phyloP scores from a whole-genome alignment of 225 moss, liverwort and hornwort species.

The Pleurozium schreberi region DNA sequence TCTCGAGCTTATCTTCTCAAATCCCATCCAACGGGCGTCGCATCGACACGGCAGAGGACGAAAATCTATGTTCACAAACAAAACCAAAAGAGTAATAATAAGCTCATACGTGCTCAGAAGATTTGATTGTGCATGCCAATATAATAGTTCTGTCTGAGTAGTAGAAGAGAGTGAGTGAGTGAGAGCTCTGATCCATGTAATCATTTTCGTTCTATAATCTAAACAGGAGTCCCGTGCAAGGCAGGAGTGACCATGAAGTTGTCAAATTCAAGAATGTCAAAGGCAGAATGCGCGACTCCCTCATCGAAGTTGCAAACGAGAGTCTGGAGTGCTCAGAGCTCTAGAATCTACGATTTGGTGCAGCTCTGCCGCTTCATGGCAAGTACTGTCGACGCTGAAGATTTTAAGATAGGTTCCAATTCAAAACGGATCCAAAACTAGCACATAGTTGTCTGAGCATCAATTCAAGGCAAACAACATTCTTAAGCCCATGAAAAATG shows the following conservation, averaged over 20 bases:
- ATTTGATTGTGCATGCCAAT: neutral
- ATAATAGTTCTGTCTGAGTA: neutral
- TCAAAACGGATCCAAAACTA: neutral
- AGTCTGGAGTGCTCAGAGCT: conserved; percentile 9
- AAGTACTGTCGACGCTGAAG: neutral
- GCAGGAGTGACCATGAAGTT: neutral
- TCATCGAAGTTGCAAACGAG: conserved; percentile 1
- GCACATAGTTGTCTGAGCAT: neutral
- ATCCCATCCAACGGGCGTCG: neutral
- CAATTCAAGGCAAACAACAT: neutral
- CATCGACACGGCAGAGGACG: neutral
- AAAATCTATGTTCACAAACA: neutral
- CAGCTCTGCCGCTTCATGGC: neutral
- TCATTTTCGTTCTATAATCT: neutral
- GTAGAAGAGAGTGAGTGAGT: neutral
- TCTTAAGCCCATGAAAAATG: neutral
- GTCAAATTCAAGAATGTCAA: neutral
- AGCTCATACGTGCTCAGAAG: neutral
- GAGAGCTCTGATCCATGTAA: neutral
- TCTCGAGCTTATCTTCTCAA: neutral
- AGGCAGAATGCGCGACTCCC: neutral
- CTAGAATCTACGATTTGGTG: neutral
- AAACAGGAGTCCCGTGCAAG: neutral
- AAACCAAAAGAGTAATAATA: no score
- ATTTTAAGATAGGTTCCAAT: neutral